phyloP scores from a whole-genome alignment of 495 filamentous ascomycete species.

The Lasiosphaeria ovina region DNA sequence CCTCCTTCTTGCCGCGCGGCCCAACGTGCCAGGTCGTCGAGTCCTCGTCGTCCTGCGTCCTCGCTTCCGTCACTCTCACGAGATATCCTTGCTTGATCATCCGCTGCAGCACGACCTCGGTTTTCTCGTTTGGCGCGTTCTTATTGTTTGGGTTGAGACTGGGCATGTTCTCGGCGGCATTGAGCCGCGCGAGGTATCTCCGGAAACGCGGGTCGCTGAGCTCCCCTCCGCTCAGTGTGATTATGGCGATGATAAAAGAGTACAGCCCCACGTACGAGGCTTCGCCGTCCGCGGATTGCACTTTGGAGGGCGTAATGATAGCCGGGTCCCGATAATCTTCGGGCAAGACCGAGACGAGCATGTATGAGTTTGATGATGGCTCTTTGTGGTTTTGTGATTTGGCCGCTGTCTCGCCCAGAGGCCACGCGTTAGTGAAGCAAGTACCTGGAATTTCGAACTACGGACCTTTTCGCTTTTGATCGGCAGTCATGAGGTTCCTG shows the following conservation, averaged over 20 bases:
- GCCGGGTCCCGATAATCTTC: conserved; percentile 56
- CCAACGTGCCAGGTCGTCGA: conserved; percentile 74
- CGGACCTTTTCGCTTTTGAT: conserved; percentile 59
- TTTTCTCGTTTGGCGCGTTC: conserved; percentile 63
- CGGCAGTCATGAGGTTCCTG: conserved; percentile 80
- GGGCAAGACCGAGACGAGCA: conserved; percentile 71
- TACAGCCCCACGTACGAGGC: conserved; percentile 77
- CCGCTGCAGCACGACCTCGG: conserved; percentile 68
- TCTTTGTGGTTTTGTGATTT: conserved; percentile 42
- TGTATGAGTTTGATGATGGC: conserved; percentile 65
- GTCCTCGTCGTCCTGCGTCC: conserved; percentile 61
- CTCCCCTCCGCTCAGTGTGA: conserved; percentile 64
- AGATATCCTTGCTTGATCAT: conserved; percentile 84
- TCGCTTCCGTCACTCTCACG: conserved; percentile 64
- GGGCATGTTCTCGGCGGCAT: conserved; percentile 67
- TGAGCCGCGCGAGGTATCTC: conserved; percentile 71
- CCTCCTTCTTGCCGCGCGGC: conserved; percentile 81
- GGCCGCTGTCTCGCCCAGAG: conserved; percentile 28
- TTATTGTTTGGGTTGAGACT: conserved; percentile 46
- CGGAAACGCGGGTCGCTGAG: conserved; percentile 71
- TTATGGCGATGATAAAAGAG: conserved; percentile 72
- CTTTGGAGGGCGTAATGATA: conserved; percentile 67
- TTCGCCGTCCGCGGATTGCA: conserved; percentile 63
- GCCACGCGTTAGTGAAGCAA: neutral
- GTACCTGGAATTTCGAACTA: neutral